These are phyloP conservation scores for Lachnellula suecica DNA, from an alignment of 2,329 filamentous ascomycete species.

Conservation along the genomic window DNA sequence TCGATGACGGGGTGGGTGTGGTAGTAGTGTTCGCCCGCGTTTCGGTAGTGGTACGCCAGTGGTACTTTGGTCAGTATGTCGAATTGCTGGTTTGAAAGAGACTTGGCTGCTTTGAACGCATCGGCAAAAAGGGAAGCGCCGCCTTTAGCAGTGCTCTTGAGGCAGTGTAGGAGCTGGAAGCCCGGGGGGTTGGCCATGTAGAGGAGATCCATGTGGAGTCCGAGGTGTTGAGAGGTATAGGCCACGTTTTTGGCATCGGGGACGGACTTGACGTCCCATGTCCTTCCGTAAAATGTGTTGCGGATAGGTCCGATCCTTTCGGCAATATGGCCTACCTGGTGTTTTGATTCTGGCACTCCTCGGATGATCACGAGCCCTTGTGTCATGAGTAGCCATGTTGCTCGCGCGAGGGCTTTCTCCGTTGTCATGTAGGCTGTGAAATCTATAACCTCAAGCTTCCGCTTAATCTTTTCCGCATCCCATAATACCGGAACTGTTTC, in stretches of 20 bases:
- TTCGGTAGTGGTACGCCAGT: slow-evolving; percentile 68
- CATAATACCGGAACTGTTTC: slow-evolving; percentile 31
- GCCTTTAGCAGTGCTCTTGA: slow-evolving; percentile 75
- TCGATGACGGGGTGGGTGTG: slow-evolving; percentile 56
- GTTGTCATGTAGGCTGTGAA: slow-evolving; percentile 70
- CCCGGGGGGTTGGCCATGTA: slow-evolving; percentile 80
- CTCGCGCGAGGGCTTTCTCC: slow-evolving; percentile 56
- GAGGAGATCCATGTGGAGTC: slow-evolving; percentile 90
- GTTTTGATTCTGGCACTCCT: slow-evolving; percentile 67
- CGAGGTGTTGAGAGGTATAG: slow-evolving; percentile 79
- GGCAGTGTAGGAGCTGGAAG: slow-evolving; percentile 85
- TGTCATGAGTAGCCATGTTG: slow-evolving; percentile 59
- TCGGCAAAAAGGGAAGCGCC: slow-evolving; percentile 89
- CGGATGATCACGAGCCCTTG: slow-evolving; percentile 77
- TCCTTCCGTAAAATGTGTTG: slow-evolving; percentile 86
- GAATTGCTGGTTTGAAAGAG: slow-evolving; percentile 35
- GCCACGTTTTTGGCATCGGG: slow-evolving; percentile 87
- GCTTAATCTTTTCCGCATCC: slow-evolving; percentile 44
- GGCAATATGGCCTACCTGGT: slow-evolving; percentile 67
- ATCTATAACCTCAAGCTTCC: slow-evolving; percentile 56
- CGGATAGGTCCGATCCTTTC: slow-evolving; percentile 74
- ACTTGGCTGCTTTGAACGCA: slow-evolving; percentile 58
- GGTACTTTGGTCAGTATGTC: slow-evolving; percentile 39
- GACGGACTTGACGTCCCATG: slow-evolving; percentile 85
- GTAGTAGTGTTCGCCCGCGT: slow-evolving; percentile 62